Percentiles rank a stretch among this genome's conserved stretches.
Conservation (phyloP, 257 asterid genomes). For the Scutellaria baicalensis region DNA sequence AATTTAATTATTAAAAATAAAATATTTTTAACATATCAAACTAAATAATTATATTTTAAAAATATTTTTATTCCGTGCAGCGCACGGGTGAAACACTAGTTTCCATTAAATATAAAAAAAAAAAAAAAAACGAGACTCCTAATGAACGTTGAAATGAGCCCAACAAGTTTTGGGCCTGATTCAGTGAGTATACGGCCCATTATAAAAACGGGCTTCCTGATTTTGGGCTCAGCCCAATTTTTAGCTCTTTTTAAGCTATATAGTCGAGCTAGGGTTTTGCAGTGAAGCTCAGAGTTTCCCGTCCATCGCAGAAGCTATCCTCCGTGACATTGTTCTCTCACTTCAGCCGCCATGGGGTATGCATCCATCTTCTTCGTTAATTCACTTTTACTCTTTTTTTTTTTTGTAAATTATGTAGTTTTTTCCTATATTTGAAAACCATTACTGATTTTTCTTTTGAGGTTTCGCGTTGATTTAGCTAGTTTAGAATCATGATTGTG, state of each 20-base stretch:
- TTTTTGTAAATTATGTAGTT: neutral
- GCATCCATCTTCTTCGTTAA: neutral
- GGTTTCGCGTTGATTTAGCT: neutral
- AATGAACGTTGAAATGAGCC: too few species aligned
- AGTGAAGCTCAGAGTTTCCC: neutral
- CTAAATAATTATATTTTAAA: too few species aligned
- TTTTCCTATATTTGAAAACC: neutral
- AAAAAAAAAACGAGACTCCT: too few species aligned
- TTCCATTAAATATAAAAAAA: too few species aligned
- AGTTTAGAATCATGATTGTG: neutral
- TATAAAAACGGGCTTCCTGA: neutral
- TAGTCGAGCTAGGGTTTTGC: neutral
- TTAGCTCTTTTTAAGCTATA: neutral
- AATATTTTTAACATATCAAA: too few species aligned
- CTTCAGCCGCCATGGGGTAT: slow-evolving; percentile 36
- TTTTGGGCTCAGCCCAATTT: neutral
- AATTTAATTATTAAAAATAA: too few species aligned
- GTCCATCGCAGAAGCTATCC: neutral
- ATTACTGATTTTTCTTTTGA: neutral
- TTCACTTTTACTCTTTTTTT: neutral
- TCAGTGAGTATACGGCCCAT: slow-evolving; percentile 8
- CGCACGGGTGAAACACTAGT: too few species aligned
- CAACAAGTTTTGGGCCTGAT: neutral
- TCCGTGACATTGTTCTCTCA: neutral
- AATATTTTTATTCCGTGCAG: too few species aligned